These are phyloP conservation scores for Davidsoniella neocaledoniae DNA, from an alignment of 2,329 filamentous ascomycete species.

Conservation along the genomic window DNA sequence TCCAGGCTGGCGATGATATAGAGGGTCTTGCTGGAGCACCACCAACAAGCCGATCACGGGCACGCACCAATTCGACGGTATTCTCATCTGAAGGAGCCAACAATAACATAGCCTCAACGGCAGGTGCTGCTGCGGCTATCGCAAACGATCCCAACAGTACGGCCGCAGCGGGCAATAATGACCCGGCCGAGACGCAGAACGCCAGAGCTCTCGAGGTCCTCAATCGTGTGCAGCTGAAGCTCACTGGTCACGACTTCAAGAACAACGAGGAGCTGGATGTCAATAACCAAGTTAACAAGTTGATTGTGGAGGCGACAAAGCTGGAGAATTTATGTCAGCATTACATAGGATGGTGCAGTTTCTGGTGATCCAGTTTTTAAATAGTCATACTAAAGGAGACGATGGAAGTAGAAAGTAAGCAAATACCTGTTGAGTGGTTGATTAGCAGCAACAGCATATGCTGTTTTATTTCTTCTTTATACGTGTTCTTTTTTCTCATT, in stretches of 20 bases:
- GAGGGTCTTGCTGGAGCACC: constrained; percentile 26
- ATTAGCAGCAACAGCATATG: neutral
- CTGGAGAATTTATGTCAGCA: constrained; percentile 96
- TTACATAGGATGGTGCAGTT: constrained; percentile 98
- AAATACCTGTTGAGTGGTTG: no score
- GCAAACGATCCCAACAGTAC: neutral
- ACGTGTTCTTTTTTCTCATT: constrained; percentile 2
- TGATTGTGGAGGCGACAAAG: constrained; percentile 90
- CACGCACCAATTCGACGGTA: constrained; percentile 42
- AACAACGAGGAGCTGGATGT: constrained; percentile 69
- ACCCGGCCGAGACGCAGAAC: constrained; percentile 68
- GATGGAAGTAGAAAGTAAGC: neutral
- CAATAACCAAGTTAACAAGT: constrained; percentile 77
- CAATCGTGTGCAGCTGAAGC: constrained; percentile 80
- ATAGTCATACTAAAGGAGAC: constrained; percentile 14
- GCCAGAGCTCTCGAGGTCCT: constrained; percentile 83
- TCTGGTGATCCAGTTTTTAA: constrained; percentile 46
- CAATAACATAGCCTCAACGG: constrained; percentile 20
- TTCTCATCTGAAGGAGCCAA: constrained; percentile 19
- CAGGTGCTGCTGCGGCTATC: constrained; percentile 6
- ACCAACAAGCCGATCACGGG: constrained; percentile 32
- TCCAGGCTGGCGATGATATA: constrained; percentile 14
- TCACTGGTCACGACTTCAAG: constrained; percentile 88
- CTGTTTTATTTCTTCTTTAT: neutral
- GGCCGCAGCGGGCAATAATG: constrained; percentile 16